Base-by-base conservation (phyloP, 2,329 filamentous ascomycete genomes). In the Verticillium isaacii region DNA sequence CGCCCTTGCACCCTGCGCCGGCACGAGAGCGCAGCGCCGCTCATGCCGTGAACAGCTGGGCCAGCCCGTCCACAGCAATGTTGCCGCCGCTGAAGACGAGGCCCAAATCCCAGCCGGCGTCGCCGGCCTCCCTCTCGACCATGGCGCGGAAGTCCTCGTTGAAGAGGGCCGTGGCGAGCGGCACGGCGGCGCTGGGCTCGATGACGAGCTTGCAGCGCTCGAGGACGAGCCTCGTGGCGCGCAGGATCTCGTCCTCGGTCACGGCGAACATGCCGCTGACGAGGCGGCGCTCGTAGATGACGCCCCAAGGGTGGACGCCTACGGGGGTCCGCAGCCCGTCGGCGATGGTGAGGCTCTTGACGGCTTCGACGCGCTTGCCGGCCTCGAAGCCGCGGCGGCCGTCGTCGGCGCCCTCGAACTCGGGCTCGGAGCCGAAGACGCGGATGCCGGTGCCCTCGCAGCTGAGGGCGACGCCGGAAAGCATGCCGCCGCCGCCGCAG, bases 131-230 rank as follows among this genome's bases (percentile, higher is more conserved):
- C 63, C 70, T 74, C 77, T 92, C 87, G 11, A 93, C 89, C 74
- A 89, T 74, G 14, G 70, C 73, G 62, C 92, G 79, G 65, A 97
- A 97, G 4, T 93, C 91, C 75, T 96, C 91, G 72, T 97, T 90
- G 66, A 86, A 97, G 67, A 98, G 77, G 59, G 88, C 89, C 8
- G 91, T 90, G 0, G 94, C 95, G 63, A 98, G 74, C 1, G 87
- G 86, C n/a, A 97, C 93, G 2, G 89, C 92, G 0, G 90, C 86
- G 74, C 89, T 93, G 25, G 94, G 94, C 81, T 98, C 94, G 14
- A 97, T 87, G 25, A 97, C 87, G 56, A 96, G 78, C 85, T 98
- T 97, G 82, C 95, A 87, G 62, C 93, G 80, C 83, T 98, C 94
- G 65, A 93, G 78, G 37, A 96, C 89, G 64, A 98, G 75, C 64